Conservation (phyloP, 805 yeast genomes). For the Candida dajiaensis region DNA sequence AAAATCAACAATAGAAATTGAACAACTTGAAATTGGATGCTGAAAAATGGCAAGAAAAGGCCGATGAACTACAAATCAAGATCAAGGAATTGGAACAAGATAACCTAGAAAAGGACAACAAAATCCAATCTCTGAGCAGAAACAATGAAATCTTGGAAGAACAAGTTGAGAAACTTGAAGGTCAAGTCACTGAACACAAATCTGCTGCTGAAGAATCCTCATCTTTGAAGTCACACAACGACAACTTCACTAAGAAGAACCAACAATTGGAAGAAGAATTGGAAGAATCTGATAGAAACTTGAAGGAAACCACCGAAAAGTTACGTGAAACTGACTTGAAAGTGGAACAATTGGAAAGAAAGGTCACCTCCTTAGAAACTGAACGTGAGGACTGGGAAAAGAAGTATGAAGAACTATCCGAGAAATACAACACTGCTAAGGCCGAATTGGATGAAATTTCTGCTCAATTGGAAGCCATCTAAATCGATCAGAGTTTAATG, state of each 20-base stretch:
- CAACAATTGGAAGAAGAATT: slow-evolving; percentile 84
- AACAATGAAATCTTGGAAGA: slow-evolving; percentile 86
- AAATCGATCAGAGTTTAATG: slow-evolving; percentile 10
- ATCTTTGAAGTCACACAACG: slow-evolving; percentile 83
- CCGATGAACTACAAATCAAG: slow-evolving; percentile 76
- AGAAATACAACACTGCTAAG: slow-evolving; percentile 78
- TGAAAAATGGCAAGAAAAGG: slow-evolving; percentile 95
- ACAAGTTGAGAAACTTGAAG: slow-evolving; percentile 68
- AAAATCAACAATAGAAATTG: slow-evolving; percentile 50
- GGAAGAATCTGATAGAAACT: slow-evolving; percentile 83
- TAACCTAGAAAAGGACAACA: slow-evolving; percentile 87
- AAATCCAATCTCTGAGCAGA: slow-evolving; percentile 86
- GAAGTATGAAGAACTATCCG: slow-evolving; percentile 82
- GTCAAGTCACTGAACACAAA: slow-evolving; percentile 68
- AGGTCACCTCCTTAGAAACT: slow-evolving; percentile 83
- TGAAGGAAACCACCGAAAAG: slow-evolving; percentile 90
- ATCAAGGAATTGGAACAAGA: slow-evolving; percentile 92
- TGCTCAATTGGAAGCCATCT: slow-evolving; percentile 74
- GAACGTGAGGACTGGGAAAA: slow-evolving; percentile 90
- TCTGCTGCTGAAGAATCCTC: slow-evolving; percentile 87
- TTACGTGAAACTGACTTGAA: slow-evolving; percentile 93
- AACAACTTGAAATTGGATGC: slow-evolving; percentile 88
- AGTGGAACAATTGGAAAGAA: slow-evolving; percentile 94
- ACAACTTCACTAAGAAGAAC: slow-evolving; percentile 84
- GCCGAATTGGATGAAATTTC: slow-evolving; percentile 95